Evolutionary conservation across 805 yeast species (phyloP).

Genomic region (Priceomyces fermenticarens): DNA sequence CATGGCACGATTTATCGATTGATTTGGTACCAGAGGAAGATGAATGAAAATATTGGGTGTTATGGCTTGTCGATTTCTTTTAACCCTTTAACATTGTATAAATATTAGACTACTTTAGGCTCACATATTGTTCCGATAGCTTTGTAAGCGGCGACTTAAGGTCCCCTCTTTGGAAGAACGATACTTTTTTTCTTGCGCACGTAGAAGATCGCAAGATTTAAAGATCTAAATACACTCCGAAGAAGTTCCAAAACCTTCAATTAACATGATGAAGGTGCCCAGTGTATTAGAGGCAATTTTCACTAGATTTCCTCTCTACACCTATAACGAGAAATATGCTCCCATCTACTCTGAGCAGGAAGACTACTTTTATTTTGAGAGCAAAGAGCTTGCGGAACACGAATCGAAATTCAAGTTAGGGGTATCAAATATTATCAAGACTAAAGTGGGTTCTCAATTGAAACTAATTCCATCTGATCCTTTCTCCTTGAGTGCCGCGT

Average conservation of each 20-base stretch:
- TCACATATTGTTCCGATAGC: too few species aligned
- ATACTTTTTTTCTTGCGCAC: background rate
- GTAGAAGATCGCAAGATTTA: background rate
- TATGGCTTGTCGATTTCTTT: background rate
- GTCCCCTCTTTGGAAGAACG: background rate
- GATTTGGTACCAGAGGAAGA: conserved; percentile 45
- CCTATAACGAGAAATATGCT: conserved; percentile 29
- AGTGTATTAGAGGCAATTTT: conserved; percentile 42
- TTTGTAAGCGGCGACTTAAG: too few species aligned
- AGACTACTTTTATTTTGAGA: conserved; percentile 12
- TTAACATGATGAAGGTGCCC: conserved; percentile 32
- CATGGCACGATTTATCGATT: conserved; percentile 60
- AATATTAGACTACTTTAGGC: conserved; percentile 1
- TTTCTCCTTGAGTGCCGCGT: conserved; percentile 44
- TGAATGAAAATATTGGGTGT: conserved; percentile 13
- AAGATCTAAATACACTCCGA: background rate
- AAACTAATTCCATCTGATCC: conserved; percentile 57
- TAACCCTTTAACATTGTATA: background rate
- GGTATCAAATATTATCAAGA: conserved; percentile 44
- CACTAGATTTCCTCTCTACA: conserved; percentile 49
- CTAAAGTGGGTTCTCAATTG: conserved; percentile 16
- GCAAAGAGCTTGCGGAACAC: conserved; percentile 16
- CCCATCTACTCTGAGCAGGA: conserved; percentile 11
- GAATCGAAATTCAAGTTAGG: conserved; percentile 47
- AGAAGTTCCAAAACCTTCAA: background rate